Evolutionary conservation across 345 rosid genomes (phyloP), one percentile per base, ranked within the genome.

Genomic region (Populus simonii): DNA sequence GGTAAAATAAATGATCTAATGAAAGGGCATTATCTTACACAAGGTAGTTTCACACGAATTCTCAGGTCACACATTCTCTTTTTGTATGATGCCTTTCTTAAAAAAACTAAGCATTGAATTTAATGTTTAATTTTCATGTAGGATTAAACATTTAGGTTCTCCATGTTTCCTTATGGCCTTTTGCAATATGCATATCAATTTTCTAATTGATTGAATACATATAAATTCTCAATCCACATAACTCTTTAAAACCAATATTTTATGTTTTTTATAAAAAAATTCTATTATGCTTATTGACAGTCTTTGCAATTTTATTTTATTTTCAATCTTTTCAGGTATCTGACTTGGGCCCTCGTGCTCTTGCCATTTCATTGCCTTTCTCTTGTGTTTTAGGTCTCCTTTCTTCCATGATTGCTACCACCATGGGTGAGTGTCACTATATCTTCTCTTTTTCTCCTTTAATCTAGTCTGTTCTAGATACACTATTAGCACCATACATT

Each of bases 331-430:
- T 74, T 65, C 83, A 87, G 89, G 86, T 87, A 51, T 76, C 84
- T 3, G 77, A 79, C 63, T 55, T 88, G 82, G 87, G 86, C n/a
- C 76, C 90, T 76, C 83, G 86, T 61, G 90, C 89, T 74, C 80
- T 88, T 23, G 89, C 89, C 49, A 79, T 86, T 41, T 86, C 89
- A 22, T 68, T 88, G 76, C 90, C 90, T 35, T 84, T 82, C 80
- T 72, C 89, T 27, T 88, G 90, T 76, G 85, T 82, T 71, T 78
- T 88, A 36, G 90, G 89, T 77, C 89, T 88, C 68, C 85, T 84
- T 45, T 88, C 90, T 55, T 84, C 90, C 36, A 82, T 86, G 89
- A 86, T 88, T 36, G 84, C 90, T 77, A 80, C 89, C 73, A 82
- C 85, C 65, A 86, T 86, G 89, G 90, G 87, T 88, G 74, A 84